Evolutionary conservation across 2,329 filamentous ascomycete species (phyloP).

Genomic region (Xylariales sp.): DNA sequence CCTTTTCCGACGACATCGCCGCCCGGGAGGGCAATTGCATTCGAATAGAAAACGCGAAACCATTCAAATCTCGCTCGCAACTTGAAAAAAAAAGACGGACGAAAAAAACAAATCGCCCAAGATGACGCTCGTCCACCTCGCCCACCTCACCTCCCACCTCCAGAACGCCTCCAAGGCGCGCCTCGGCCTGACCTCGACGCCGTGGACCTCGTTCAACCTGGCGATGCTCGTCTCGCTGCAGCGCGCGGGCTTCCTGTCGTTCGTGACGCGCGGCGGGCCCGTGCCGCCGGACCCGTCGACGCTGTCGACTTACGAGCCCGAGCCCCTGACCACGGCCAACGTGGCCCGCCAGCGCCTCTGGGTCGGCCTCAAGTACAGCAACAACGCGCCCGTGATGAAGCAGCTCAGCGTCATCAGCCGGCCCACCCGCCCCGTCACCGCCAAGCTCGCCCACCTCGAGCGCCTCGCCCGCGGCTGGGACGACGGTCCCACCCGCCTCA

Average conservation of each 20-base stretch:
- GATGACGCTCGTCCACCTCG: slow-evolving; percentile 72
- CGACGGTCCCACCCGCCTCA: slow-evolving; percentile 55
- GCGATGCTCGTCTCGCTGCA: slow-evolving; percentile 72
- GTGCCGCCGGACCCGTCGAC: slow-evolving; percentile 44
- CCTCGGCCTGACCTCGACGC: slow-evolving; percentile 78
- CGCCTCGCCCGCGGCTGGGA: slow-evolving; percentile 65
- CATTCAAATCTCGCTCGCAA: too few species aligned
- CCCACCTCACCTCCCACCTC: slow-evolving; percentile 82
- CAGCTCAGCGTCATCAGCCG: slow-evolving; percentile 65
- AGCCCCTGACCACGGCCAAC: slow-evolving; percentile 63
- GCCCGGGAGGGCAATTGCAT: too few species aligned
- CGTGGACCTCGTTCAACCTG: slow-evolving; percentile 77
- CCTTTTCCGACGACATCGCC: too few species aligned
- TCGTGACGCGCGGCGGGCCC: slow-evolving; percentile 68
- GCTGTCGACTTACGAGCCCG: slow-evolving; percentile 42
- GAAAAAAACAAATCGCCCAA: too few species aligned
- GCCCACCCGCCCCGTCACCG: slow-evolving; percentile 67
- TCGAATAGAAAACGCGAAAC: too few species aligned
- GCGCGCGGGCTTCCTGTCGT: slow-evolving; percentile 75
- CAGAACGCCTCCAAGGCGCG: slow-evolving; percentile 85
- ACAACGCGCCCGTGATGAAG: slow-evolving; percentile 72
- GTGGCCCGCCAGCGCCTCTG: slow-evolving; percentile 73
- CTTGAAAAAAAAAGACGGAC: too few species aligned
- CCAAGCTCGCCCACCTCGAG: slow-evolving; percentile 58
- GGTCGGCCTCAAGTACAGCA: slow-evolving; percentile 88